Base-by-base conservation (phyloP, 768 basidiomycete genomes). In the Psilocybe cyanescens region DNA sequence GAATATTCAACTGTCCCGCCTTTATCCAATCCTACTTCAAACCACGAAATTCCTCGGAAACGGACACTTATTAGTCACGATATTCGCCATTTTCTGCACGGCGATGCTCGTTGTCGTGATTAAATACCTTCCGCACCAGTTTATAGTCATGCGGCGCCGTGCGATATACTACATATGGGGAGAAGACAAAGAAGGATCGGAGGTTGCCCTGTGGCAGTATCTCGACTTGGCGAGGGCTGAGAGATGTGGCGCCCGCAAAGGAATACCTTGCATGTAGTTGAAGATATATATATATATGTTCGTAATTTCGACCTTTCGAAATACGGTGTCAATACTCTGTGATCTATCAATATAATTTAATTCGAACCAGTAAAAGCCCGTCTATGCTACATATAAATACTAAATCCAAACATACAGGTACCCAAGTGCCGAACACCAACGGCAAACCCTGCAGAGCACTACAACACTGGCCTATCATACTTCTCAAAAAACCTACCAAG, bases 101-200 rank as follows among this genome's bases (percentile, higher is more conserved):
- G 72, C 82, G 24, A 70, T 81, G 57, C 59, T 74, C 56, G 75
- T 74, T 1, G 79, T 76, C 24, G 63, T 81, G 30, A 66, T 79
- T 69, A 80, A 75, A 60, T 81, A 79, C 62, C 69, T 83, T 8
- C 81, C 81, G 9, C 77, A 74, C 29, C 79, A 81, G 57, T 60
- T 82, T 8, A 64, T 70, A 19, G 62, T 78, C 35, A 77, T 82
- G 73, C 74, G 74, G 44, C 71, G 75, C 17, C 75, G 81, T 7
- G 75, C 77, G 0, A 68, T 77, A 31, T 83, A 83, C 61, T 82
- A 82, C 59, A 72, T 82, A 3, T 81, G 76, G 76, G 81, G 81
- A 3, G 76, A 78, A 58, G 8, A 37, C 16, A 16, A 35, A 0
- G 80, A 83, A 56, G 77, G 74, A 9, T 45, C 44, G 14, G 57